Percentiles rank a stretch among this genome's conserved stretches.
phyloP scores from a whole-genome alignment of 2,329 filamentous ascomycete genomes.

The Aspergillus costaricaensis region DNA sequence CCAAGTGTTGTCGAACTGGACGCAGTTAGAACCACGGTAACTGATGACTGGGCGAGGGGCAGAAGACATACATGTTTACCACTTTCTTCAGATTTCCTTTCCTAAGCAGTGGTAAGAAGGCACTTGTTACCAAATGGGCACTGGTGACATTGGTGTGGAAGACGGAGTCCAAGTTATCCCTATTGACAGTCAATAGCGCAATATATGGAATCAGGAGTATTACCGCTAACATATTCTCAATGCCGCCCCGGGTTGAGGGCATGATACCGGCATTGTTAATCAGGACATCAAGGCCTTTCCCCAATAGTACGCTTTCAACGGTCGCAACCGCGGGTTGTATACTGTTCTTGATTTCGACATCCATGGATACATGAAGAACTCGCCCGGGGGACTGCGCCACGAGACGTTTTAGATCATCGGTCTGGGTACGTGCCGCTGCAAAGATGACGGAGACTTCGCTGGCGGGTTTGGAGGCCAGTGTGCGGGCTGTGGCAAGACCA shows the following conservation, averaged over 20 bases:
- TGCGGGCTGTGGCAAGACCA: constrained; percentile 32
- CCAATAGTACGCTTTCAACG: constrained; percentile 35
- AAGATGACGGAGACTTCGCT: constrained; percentile 42
- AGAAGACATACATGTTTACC: constrained; percentile 40
- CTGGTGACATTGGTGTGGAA: constrained; percentile 39
- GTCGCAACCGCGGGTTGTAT: constrained; percentile 37
- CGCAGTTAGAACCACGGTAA: neutral
- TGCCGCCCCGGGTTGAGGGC: constrained; percentile 8
- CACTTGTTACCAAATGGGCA: constrained; percentile 38
- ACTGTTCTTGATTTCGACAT: constrained; percentile 38
- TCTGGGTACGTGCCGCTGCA: constrained; percentile 38
- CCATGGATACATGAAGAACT: constrained; percentile 38
- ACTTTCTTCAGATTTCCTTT: constrained; percentile 45
- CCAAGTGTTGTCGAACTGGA: constrained; percentile 44
- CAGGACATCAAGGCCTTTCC: constrained; percentile 40
- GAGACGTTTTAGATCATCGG: constrained; percentile 34
- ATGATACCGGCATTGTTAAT: constrained; percentile 35
- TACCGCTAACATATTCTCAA: constrained; percentile 17
- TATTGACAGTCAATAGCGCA: neutral
- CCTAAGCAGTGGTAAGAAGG: constrained; percentile 38
- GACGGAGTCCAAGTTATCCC: neutral
- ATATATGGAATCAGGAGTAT: constrained; percentile 4
- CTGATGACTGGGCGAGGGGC: no score
- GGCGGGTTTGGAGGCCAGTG: constrained; percentile 31
- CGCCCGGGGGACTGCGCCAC: constrained; percentile 33